phyloP scores from a whole-genome alignment of 495 filamentous ascomycete genomes.

The Hypoxylon perforatum region DNA sequence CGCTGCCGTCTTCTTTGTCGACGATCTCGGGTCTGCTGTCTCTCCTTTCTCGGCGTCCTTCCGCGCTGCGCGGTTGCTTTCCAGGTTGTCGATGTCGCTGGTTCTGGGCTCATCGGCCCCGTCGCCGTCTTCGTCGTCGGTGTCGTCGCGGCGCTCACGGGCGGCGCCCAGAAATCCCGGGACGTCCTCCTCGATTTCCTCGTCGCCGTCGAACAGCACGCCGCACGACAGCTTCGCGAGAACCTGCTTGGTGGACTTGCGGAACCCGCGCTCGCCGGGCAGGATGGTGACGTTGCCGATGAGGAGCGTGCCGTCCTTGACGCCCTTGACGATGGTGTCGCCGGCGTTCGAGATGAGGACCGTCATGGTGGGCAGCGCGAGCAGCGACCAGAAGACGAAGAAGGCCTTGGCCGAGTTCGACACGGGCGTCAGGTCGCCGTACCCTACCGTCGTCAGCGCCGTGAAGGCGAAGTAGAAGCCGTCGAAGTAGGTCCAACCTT shows the following conservation, averaged over 20 bases:
- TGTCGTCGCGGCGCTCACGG: slow-evolving; percentile 30
- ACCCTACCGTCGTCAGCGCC: slow-evolving; percentile 85
- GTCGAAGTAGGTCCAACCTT: slow-evolving; percentile 82
- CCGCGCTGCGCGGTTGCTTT: slow-evolving; percentile 30
- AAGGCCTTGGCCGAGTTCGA: slow-evolving; percentile 80
- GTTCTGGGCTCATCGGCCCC: slow-evolving; percentile 32
- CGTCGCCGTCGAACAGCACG: slow-evolving; percentile 43
- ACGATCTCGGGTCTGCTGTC: background rate
- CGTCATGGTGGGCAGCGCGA: slow-evolving; percentile 84
- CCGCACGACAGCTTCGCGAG: slow-evolving; percentile 52
- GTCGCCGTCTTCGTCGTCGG: slow-evolving; percentile 32
- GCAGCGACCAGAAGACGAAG: slow-evolving; percentile 90
- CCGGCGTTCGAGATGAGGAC: slow-evolving; percentile 87
- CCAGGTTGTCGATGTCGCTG: slow-evolving; percentile 29
- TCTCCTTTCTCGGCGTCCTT: slow-evolving; percentile 33
- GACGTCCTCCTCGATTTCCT: slow-evolving; percentile 45
- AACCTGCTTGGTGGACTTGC: slow-evolving; percentile 51
- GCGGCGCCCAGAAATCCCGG: slow-evolving; percentile 58
- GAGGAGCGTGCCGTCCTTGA: slow-evolving; percentile 75
- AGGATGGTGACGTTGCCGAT: slow-evolving; percentile 80
- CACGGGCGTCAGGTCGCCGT: slow-evolving; percentile 77
- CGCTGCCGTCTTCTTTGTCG: slow-evolving; percentile 3
- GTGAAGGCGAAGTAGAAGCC: slow-evolving; percentile 84
- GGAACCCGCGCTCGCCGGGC: slow-evolving; percentile 70
- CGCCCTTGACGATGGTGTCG: slow-evolving; percentile 76